Conservation (phyloP, 768 basidiomycete genomes). For the Mycena rosella region DNA sequence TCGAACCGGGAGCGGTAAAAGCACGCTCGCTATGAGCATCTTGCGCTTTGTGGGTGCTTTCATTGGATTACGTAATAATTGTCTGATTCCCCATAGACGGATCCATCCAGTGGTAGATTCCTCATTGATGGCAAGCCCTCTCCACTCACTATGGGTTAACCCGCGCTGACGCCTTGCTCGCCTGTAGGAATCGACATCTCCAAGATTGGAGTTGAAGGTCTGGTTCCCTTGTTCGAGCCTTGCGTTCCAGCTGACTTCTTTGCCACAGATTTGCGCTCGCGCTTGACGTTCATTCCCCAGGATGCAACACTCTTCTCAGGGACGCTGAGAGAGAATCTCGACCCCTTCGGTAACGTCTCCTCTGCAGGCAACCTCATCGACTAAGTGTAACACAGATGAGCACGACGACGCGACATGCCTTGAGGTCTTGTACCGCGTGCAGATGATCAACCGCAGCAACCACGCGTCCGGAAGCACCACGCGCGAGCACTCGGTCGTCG, state of each 20-base stretch:
- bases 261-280: slow-evolving; percentile 28
- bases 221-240: neutral
- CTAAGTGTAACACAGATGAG: slow-evolving; percentile 52
- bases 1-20: slow-evolving; percentile 59
- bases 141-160: neutral
- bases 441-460: slow-evolving; percentile 71
- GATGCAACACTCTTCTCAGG: slow-evolving; percentile 75
- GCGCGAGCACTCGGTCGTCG: slow-evolving; percentile 57
- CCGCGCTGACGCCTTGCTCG: neutral
- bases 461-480: slow-evolving; percentile 65
- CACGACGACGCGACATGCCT: slow-evolving; percentile 83
- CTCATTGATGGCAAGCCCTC: slow-evolving; percentile 62
- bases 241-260: neutral
- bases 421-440: slow-evolving; percentile 86
- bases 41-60: slow-evolving; percentile 64
- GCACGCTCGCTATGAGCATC: slow-evolving; percentile 76
- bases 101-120: slow-evolving; percentile 70
- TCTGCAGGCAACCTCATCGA: neutral
- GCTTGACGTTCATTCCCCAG: slow-evolving; percentile 63
- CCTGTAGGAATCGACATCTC: slow-evolving; percentile 67
- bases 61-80: neutral
- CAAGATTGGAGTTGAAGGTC: slow-evolving; percentile 66
- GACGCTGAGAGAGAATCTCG: slow-evolving; percentile 47
- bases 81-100: slow-evolving; percentile 50
- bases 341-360: slow-evolving; percentile 25